These are phyloP conservation scores for Monosporascus cannonballus DNA, from an alignment of 2,329 filamentous ascomycete genomes.

Conservation along the genomic window DNA sequence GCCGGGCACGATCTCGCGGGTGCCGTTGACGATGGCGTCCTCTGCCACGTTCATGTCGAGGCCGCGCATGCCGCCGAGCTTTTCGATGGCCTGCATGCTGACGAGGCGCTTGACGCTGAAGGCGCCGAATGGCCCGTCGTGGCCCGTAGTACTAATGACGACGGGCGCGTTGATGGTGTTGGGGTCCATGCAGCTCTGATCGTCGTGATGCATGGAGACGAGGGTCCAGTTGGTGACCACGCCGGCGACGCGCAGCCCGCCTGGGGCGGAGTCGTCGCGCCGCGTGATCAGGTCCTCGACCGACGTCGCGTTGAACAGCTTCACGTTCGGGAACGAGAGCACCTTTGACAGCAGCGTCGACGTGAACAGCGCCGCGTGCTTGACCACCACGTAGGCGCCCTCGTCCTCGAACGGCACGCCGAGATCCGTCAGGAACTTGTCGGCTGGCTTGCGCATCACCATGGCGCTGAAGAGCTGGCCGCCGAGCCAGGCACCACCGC, in stretches of 20 bases:
- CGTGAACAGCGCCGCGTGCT: constrained; percentile 90
- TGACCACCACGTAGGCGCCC: constrained; percentile 83
- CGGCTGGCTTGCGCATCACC: constrained; percentile 90
- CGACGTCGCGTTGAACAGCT: constrained; percentile 91
- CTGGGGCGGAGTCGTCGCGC: constrained; percentile 41
- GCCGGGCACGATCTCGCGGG: constrained; percentile 79
- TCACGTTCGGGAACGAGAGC: constrained; percentile 79
- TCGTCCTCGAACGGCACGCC: constrained; percentile 86
- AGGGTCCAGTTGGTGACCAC: constrained; percentile 97
- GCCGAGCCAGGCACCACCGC: constrained; percentile 86
- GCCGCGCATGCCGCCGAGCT: constrained; percentile 86
- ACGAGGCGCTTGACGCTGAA: constrained; percentile 89
- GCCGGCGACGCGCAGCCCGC: constrained; percentile 67
- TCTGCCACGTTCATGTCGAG: constrained; percentile 89
- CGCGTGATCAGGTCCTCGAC: constrained; percentile 93
- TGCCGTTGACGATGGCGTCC: constrained; percentile 89
- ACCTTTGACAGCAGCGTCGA: constrained; percentile 81
- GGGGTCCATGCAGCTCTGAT: constrained; percentile 94
- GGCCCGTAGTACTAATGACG: constrained; percentile 83
- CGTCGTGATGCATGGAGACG: constrained; percentile 79
- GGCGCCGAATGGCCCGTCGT: constrained; percentile 85
- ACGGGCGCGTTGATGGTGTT: constrained; percentile 93
- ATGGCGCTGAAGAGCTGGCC: constrained; percentile 93
- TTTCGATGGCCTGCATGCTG: constrained; percentile 76
- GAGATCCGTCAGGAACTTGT: constrained; percentile 74